phyloP scores from a whole-genome alignment of 768 basidiomycete genomes.

The Mycena vitilis region DNA sequence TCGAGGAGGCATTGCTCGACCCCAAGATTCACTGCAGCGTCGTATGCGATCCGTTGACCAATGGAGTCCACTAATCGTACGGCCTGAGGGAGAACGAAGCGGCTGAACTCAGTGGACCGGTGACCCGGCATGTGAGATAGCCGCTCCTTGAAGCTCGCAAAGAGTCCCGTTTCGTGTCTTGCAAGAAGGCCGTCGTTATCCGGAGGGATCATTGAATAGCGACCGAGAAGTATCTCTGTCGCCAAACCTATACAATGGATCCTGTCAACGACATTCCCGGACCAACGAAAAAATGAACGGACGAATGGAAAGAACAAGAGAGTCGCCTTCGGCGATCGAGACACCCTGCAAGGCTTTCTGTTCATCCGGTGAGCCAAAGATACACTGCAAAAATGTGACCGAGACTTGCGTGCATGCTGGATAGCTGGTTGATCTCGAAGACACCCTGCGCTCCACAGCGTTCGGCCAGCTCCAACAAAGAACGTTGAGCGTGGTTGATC shows the following conservation, averaged over 20 bases:
- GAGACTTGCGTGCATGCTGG: slow-evolving; percentile 45
- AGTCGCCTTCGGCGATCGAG: slow-evolving; percentile 60
- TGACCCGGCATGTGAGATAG: slow-evolving; percentile 42
- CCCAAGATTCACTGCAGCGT: slow-evolving; percentile 47
- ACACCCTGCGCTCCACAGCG: slow-evolving; percentile 59
- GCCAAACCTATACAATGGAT: slow-evolving; percentile 40
- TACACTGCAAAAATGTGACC: neutral
- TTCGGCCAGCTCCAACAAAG: slow-evolving; percentile 41
- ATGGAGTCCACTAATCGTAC: slow-evolving; percentile 54
- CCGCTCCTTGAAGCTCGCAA: slow-evolving; percentile 34
- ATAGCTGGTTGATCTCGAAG: slow-evolving; percentile 51
- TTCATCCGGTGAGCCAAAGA: neutral
- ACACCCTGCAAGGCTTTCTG: slow-evolving; percentile 53
- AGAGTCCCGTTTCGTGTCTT: slow-evolving; percentile 37
- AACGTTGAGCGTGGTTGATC: slow-evolving; percentile 33
- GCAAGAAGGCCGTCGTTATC: slow-evolving; percentile 40
- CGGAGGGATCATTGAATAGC: slow-evolving; percentile 34
- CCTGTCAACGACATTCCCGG: neutral
- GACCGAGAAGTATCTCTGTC: slow-evolving; percentile 41
- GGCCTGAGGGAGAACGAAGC: slow-evolving; percentile 55
- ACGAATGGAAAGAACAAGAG: slow-evolving; percentile 55
- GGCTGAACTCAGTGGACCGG: slow-evolving; percentile 48
- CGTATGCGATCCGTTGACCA: slow-evolving; percentile 59
- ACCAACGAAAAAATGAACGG: neutral
- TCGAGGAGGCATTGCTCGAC: slow-evolving; percentile 49